phyloP scores from a whole-genome alignment of 192 early-diverging fungal genomes.

The Coemansia sp. region DNA sequence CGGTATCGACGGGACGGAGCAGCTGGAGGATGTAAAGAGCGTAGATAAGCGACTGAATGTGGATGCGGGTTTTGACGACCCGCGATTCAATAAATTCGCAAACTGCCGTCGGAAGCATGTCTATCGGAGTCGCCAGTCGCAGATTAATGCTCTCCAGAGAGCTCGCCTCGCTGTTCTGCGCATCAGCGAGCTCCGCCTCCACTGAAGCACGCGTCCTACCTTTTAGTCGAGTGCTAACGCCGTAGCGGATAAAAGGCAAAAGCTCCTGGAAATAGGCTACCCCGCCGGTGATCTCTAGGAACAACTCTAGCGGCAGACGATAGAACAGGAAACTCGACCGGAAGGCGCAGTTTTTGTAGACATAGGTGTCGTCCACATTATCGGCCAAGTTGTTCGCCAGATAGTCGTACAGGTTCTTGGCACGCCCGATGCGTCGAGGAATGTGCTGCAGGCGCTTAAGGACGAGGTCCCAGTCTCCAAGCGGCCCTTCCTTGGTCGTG shows the following conservation, averaged over 20 bases:
- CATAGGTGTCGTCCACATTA: conserved; percentile 12
- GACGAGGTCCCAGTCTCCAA: not conserved
- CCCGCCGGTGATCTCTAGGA: conserved; percentile 26
- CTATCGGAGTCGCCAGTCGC: conserved; percentile 34
- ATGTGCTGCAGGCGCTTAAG: conserved; percentile 17
- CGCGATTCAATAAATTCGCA: not conserved
- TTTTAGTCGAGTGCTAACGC: conserved; percentile 3
- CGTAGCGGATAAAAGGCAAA: conserved; percentile 34
- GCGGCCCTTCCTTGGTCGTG: not conserved
- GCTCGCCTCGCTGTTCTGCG: not conserved
- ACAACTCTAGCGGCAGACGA: conserved; percentile 31
- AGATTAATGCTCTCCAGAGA: conserved; percentile 25
- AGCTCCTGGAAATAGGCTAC: conserved; percentile 9
- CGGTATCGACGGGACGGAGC: conserved; percentile 26
- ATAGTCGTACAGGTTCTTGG: conserved; percentile 27
- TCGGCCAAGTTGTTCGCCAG: conserved; percentile 21
- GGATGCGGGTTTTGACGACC: conserved; percentile 5
- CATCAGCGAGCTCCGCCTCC: not conserved
- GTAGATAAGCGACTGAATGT: conserved; percentile 20
- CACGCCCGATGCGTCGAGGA: conserved; percentile 24
- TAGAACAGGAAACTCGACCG: conserved; percentile 23
- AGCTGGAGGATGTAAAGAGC: conserved; percentile 35
- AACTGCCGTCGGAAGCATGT: conserved; percentile 24
- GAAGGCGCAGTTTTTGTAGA: conserved; percentile 34
- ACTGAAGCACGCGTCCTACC: not conserved